Percentiles rank a stretch among this genome's conserved stretches.
These are phyloP conservation scores for Sporothrix pseudoabietina DNA, from an alignment of 2,329 filamentous ascomycete genomes.

Conservation along the genomic window DNA sequence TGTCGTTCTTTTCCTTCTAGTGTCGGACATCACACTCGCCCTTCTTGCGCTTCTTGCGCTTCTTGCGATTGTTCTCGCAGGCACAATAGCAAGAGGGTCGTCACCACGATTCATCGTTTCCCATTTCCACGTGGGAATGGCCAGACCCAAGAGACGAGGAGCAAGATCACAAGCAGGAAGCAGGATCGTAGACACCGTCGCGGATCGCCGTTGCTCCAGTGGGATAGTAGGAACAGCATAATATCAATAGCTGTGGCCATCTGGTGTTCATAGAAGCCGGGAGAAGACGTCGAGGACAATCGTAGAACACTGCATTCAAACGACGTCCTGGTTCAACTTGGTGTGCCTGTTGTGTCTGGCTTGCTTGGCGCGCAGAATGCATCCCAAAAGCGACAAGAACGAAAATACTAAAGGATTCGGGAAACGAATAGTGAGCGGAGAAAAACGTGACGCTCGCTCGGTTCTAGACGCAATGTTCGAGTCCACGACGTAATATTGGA, in stretches of 20 bases:
- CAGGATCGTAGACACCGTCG: background rate
- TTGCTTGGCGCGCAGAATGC: background rate
- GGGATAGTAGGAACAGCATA: background rate
- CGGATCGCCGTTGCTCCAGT: background rate
- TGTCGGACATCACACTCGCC: background rate
- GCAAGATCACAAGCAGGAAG: background rate
- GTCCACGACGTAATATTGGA: background rate
- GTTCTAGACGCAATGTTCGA: background rate
- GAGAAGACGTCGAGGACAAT: background rate
- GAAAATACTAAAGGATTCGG: background rate
- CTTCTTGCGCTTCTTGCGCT: background rate
- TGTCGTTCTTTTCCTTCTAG: background rate
- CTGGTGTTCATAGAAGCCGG: background rate
- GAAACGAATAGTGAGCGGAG: background rate
- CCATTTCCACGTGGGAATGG: background rate
- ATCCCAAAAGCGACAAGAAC: background rate
- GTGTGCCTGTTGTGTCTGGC: background rate
- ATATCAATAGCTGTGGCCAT: background rate
- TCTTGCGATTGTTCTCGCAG: conserved; percentile 11
- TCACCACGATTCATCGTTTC: background rate
- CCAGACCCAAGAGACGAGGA: background rate
- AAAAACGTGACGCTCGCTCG: background rate
- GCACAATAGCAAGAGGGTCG: background rate
- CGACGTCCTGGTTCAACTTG: background rate
- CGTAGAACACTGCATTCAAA: background rate